Base-by-base conservation (phyloP, 352 stramenopile genomes). In the Ophiocytium majus region DNA sequence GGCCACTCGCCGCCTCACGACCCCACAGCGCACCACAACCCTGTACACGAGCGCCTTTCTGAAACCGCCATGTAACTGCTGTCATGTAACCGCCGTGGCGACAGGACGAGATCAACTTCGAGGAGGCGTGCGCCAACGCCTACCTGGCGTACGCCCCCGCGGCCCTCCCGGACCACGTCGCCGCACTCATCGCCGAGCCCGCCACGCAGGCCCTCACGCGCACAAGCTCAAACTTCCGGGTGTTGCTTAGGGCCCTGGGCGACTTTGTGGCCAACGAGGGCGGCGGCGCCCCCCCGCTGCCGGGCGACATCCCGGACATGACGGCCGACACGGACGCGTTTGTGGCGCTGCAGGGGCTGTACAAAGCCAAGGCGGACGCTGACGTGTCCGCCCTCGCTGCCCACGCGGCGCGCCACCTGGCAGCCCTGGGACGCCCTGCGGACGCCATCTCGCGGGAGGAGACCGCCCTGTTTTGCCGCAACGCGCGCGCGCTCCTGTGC, bases 321-420 rank as follows among this genome's bases (percentile, higher is more conserved):
- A 98, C 96, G 5, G 93, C 95, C 17, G 96, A 95, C 10, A 99
- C 96, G 0, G 91, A 96, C n/a, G 90, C 86, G 10, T 99, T 98
- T 90, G 93, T 99, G 1, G 90, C 92, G 74, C 89, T 99, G 79
- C 96, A 88, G 80, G 78, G 78, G 35, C 84, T 98, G 0, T 99
- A 99, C 90, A 89, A 94, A 36, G 86, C 88, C 33, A 96, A 98
- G 89, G 96, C 95, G 0, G 91, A 95, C 79, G 86, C 81, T 37
- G 92, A 96, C 84, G 64, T 90, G 17, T 36, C 79, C 34, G 85
- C 82, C 80, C 84, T 96, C 34, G 87, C 43, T 14, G 49, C 50
- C 0, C 76, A 92, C 33, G 81, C 92, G 28, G 83, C 86, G 10
- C 37, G 49, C 19, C 82, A 37, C 36, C 84, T 90, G 32, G 85